These are phyloP conservation scores for Mycena chlorophos DNA, from an alignment of 768 basidiomycete species.

Conservation along the genomic window DNA sequence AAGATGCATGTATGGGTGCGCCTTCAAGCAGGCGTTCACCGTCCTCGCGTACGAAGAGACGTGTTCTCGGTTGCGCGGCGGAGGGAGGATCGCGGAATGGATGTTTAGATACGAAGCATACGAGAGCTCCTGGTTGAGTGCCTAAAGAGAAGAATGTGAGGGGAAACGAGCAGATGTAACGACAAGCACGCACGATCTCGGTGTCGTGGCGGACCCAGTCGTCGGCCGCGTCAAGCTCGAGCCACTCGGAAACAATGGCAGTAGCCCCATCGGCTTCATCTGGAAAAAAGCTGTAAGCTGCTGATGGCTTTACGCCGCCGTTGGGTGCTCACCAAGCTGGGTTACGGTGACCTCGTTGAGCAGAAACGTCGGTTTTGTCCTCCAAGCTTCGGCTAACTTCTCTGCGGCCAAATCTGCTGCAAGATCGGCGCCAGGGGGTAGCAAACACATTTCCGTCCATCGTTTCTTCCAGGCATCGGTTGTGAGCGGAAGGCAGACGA, in stretches of 20 bases:
- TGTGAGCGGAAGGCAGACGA: conserved; percentile 84
- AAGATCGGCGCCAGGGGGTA: conserved; percentile 48
- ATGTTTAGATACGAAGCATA: conserved; percentile 93
- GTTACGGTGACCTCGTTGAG: conserved; percentile 88
- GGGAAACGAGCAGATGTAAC: conserved; percentile 20
- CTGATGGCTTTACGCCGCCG: conserved; percentile 7
- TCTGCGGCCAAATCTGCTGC: conserved; percentile 46
- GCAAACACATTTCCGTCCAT: conserved; percentile 88
- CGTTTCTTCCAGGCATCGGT: conserved; percentile 82
- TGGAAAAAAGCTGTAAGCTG: conserved; percentile 29
- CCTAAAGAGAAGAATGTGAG: conserved; percentile 46
- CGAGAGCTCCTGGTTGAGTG: conserved; percentile 87
- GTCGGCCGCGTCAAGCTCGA: conserved; percentile 89
- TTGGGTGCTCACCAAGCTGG: conserved; percentile 65
- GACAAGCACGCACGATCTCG: conserved; percentile 70
- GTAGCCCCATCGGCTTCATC: conserved; percentile 76
- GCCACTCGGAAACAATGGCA: conserved; percentile 87
- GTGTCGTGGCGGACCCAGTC: conserved; percentile 95
- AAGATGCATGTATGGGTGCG: conserved; percentile 70
- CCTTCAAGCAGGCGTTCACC: conserved; percentile 74
- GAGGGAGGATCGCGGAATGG: conserved; percentile 81
- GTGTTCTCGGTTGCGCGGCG: conserved; percentile 79
- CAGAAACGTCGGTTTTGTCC: conserved; percentile 75
- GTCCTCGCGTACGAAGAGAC: conserved; percentile 93
- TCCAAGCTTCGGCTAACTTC: conserved; percentile 81